Evolutionary conservation across 805 yeast species (phyloP).

Genomic region (Candida easanensis): DNA sequence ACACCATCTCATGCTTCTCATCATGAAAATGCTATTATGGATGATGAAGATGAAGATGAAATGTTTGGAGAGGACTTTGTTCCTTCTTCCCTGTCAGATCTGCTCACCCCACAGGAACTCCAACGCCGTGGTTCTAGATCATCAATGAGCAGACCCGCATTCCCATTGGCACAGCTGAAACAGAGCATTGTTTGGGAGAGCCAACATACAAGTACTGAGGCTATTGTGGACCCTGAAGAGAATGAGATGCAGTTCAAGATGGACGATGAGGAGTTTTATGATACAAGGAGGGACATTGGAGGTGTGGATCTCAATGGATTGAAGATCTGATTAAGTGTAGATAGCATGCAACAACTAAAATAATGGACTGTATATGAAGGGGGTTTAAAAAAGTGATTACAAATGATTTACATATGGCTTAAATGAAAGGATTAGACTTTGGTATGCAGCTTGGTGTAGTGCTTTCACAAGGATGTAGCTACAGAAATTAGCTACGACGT

Average conservation of each 20-base stretch:
- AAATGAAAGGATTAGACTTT: too few relatives aligned
- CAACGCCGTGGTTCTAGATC: slow-evolving; percentile 66
- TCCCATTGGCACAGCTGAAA: background rate
- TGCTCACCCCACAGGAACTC: slow-evolving; percentile 53
- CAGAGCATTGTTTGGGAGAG: slow-evolving; percentile 3
- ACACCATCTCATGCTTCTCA: background rate
- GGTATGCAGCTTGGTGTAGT: too few relatives aligned
- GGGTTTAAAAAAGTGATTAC: too few relatives aligned
- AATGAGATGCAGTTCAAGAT: slow-evolving; percentile 37
- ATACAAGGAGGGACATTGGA: background rate
- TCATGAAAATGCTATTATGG: slow-evolving; percentile 31
- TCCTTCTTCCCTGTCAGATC: slow-evolving; percentile 77
- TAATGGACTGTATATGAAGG: too few relatives aligned
- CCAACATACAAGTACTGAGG: slow-evolving; percentile 5
- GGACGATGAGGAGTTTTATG: slow-evolving; percentile 26
- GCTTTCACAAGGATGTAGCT: too few relatives aligned
- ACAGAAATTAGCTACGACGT: too few relatives aligned
- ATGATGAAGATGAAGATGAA: slow-evolving; percentile 27
- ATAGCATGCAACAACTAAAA: too few relatives aligned
- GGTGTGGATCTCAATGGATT: background rate
- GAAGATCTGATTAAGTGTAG: background rate
- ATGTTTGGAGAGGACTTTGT: slow-evolving; percentile 68
- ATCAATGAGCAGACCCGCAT: slow-evolving; percentile 21
- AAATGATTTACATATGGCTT: too few relatives aligned
- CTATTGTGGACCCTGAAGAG: slow-evolving; percentile 20